A percentile compares a stretch with the other conserved stretches of the same genome.
Conservation (phyloP, 306 rosid species). For the Sicyos baderoa region DNA sequence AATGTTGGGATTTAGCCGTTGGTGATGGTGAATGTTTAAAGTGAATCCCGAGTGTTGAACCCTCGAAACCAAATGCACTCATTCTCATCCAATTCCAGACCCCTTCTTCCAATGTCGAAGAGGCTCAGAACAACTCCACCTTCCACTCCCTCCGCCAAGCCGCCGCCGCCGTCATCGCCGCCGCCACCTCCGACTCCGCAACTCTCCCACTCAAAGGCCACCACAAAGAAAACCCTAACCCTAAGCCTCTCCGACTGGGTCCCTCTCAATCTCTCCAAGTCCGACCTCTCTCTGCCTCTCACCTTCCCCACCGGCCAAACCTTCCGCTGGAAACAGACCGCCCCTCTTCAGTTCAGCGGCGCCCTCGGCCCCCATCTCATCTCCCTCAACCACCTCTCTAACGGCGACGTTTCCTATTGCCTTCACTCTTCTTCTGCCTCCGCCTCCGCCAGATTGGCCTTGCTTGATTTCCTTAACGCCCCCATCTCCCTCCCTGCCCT, state of each 20-base stretch:
- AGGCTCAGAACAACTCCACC: conserved; percentile 26
- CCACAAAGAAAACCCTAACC: conserved; percentile 21
- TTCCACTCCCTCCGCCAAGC: conserved; percentile 17
- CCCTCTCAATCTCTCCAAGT: conserved; percentile 41
- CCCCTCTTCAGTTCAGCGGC: conserved; percentile 62
- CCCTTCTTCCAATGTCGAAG: conserved; percentile 33
- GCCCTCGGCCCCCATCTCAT: conserved; percentile 61
- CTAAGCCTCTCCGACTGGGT: conserved; percentile 37
- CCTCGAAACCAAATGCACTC: too few species aligned
- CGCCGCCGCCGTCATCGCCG: conserved; percentile 29
- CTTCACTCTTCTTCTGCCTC: conserved; percentile 36
- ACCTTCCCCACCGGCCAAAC: conserved; percentile 98
- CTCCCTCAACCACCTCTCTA: conserved; percentile 55
- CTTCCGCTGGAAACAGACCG: conserved; percentile 81
- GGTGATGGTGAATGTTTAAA: too few species aligned
- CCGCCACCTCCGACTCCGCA: conserved; percentile 45
- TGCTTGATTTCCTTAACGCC: conserved; percentile 68
- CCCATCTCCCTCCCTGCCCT: conserved; percentile 46
- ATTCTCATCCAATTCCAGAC: conserved; percentile 3
- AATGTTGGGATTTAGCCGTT: too few species aligned
- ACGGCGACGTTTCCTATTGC: conserved; percentile 62
- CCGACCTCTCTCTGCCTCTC: conserved; percentile 72
- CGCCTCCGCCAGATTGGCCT: conserved; percentile 35
- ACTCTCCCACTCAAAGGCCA: conserved; percentile 20
- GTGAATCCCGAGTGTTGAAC: too few species aligned